Base-by-base conservation (phyloP, 192 early-diverging fungal species). In the Podila horticola region DNA sequence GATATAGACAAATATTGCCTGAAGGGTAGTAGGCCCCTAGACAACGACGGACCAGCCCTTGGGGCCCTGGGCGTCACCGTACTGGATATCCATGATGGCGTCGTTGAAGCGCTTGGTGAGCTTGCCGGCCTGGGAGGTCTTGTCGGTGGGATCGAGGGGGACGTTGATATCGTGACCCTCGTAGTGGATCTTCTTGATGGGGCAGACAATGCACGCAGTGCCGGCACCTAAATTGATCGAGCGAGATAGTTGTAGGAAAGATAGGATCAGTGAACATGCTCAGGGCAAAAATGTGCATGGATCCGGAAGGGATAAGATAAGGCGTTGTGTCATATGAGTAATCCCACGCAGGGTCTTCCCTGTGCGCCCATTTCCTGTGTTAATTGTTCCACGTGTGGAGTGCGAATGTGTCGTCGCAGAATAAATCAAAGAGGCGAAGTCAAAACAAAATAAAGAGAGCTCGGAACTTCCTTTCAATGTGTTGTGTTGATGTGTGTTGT, bases 191-290 rank as follows among this genome's bases (percentile, higher is more conserved):
- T 79, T 85, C 90, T 94, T 96, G 87, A 98, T 95, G 15, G 97
- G 97, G 67, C 86, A 90, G 26, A 98, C 96, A 76, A 98, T 96
- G 83, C 95, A 95, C 36, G 97, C 97, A 58, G 97, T 98, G 58
- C 97, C 97, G 20, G 95, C 88, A 67, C 77, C 77, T 81, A 69
- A 5, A 51, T 6, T 29, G 15, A 28, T 8, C 6, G 8, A 26
- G 12, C 3, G 24, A 6, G 5, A 36, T 9, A 22, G n/a, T 33
- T 11, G 22, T 34, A 29, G 5, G 30, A 67, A 34, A 33, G 19
- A 58, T 28, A 66, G 10, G 13, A 57, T 24, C 36, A 51, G 5
- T 34, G 22, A 57, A 13, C 22, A 41, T 5, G 19, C 6, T 55
- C 22, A 11, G 17, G 7, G 8, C 1, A 7, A 36, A 36, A 36